A percentile compares a stretch with the other conserved stretches of the same genome.
Conservation (phyloP, 2,329 filamentous ascomycete species). For the Xylaria sp. region DNA sequence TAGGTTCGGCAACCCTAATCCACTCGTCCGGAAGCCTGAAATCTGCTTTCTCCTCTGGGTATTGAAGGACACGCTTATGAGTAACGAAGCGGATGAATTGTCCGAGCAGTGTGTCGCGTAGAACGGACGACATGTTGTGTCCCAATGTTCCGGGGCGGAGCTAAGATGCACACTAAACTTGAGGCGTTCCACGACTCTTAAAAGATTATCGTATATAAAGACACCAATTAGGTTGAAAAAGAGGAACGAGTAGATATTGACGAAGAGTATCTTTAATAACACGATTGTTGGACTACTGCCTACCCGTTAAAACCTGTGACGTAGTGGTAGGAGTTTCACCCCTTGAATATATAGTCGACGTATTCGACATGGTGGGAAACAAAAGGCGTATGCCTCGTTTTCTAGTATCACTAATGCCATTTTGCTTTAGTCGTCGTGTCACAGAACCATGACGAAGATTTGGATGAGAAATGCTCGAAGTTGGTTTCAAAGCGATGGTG, state of each 20-base stretch:
- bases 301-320: neutral
- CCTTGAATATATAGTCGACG: slow-evolving; percentile 4
- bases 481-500: slow-evolving; percentile 20
- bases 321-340: neutral
- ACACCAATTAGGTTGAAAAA: neutral
- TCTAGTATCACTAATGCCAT: slow-evolving; percentile 12
- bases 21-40: slow-evolving; percentile 43
- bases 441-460: slow-evolving; percentile 9
- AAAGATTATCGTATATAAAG: neutral
- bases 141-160: neutral
- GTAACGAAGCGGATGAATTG: slow-evolving; percentile 48
- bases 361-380: slow-evolving; percentile 9
- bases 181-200: neutral
- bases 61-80: slow-evolving; percentile 43
- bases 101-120: slow-evolving; percentile 47
- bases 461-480: slow-evolving; percentile 13
- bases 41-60: slow-evolving; percentile 41
- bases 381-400: neutral
- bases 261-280: neutral
- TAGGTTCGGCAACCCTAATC: slow-evolving; percentile 25
- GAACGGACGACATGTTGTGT: slow-evolving; percentile 24
- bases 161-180: neutral
- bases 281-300: neutral
- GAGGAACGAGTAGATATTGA: neutral
- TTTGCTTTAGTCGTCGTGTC: neutral